phyloP scores from a whole-genome alignment of 805 yeast genomes.

The Candida pseudofarinosa region DNA sequence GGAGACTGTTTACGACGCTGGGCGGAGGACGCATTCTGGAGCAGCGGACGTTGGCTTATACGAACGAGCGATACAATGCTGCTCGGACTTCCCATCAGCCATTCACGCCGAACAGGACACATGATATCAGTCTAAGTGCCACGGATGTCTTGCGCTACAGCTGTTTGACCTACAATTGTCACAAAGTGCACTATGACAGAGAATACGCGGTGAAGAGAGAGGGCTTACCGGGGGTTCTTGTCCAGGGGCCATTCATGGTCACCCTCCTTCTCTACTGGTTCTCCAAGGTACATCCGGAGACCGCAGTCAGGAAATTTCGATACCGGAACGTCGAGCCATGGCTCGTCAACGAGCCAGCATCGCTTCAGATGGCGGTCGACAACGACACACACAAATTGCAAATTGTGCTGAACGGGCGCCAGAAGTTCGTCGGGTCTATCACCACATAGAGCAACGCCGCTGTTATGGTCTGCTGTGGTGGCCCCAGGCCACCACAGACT shows the following conservation, averaged over 20 bases:
- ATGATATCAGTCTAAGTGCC: neutral
- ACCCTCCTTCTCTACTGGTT: slow-evolving; percentile 58
- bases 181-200: slow-evolving; percentile 72
- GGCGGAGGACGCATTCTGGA: slow-evolving; percentile 42
- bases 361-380: slow-evolving; percentile 6
- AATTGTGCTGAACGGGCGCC: slow-evolving; percentile 10
- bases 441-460: no score
- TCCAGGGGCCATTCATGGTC: slow-evolving; percentile 80
- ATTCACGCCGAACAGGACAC: neutral
- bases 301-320: slow-evolving; percentile 26
- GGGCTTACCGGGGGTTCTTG: slow-evolving; percentile 55
- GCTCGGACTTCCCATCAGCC: neutral
- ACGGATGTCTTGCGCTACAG: slow-evolving; percentile 57
- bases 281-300: slow-evolving; percentile 10
- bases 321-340: slow-evolving; percentile 52
- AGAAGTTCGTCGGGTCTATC: neutral
- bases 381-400: slow-evolving; percentile 17
- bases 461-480: no score
- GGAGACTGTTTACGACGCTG: slow-evolving; percentile 40
- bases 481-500: no score
- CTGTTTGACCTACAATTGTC: slow-evolving; percentile 77
- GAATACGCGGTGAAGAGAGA: slow-evolving; percentile 53
- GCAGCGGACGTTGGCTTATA: slow-evolving; percentile 57
- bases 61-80: slow-evolving; percentile 25
- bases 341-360: slow-evolving; percentile 36